These are phyloP conservation scores for Neocallimastix lanati DNA, from an alignment of 192 early-diverging fungal species.

Conservation along the genomic window DNA sequence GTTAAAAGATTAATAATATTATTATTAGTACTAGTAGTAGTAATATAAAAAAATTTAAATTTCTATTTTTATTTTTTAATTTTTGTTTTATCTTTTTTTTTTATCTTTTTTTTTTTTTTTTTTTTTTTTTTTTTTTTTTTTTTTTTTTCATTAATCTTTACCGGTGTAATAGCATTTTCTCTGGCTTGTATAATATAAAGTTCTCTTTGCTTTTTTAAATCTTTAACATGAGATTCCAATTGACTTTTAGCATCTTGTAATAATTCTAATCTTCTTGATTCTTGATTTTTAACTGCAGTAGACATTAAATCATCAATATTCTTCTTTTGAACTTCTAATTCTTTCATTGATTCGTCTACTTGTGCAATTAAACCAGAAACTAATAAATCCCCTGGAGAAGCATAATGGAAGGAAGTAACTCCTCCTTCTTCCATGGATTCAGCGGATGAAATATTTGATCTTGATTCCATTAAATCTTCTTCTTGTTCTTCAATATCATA, in stretches of 20 bases:
- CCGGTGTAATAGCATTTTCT: conserved; percentile 39
- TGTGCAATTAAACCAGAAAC: conserved; percentile 26
- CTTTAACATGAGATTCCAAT: background rate
- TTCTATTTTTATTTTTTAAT: no score
- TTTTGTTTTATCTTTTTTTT: no score
- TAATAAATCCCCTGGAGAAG: conserved; percentile 51
- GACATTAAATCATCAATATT: conserved; percentile 45
- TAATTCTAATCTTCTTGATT: background rate
- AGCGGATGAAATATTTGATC: background rate
- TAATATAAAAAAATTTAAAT: no score
- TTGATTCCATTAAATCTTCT: background rate
- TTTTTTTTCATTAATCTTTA: background rate
- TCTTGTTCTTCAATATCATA: background rate
- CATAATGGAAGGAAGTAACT: conserved; percentile 17
- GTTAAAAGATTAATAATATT: no score
- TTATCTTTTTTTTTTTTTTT: no score
- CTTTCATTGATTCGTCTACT: conserved; percentile 29
- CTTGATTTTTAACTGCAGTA: conserved; percentile 24
- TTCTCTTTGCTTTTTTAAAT: conserved; percentile 38
- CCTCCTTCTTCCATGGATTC: background rate
- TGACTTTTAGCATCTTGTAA: background rate
- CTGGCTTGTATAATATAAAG: conserved; percentile 33
- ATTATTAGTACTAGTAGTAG: no score
- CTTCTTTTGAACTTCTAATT: conserved; percentile 38
- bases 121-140: no score